These are phyloP conservation scores for Thuja plicata DNA, from an alignment of 83 land plant species.

Conservation along the genomic window DNA sequence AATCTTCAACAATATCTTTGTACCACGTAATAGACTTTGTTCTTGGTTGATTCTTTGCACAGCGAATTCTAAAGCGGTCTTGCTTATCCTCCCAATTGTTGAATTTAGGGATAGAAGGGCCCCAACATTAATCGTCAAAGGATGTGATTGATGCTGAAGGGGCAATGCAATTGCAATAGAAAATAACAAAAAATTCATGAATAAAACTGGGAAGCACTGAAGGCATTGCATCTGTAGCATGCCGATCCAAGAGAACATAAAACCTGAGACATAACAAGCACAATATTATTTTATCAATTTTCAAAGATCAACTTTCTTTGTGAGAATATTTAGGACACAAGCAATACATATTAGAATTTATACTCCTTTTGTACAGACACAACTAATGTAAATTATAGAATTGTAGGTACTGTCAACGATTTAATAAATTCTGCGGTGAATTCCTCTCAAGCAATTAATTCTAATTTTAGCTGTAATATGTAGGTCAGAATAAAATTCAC, in stretches of 20 bases:
- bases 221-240: conserved; percentile 1
- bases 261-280: background rate
- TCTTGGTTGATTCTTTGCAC: conserved; percentile 2
- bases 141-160: background rate
- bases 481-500: background rate
- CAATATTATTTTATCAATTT: background rate
- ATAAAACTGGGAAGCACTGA: background rate
- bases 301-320: background rate
- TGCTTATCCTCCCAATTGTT: background rate
- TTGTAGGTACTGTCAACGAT: background rate
- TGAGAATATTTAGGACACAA: background rate
- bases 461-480: background rate
- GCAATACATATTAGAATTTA: background rate
- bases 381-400: background rate
- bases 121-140: conserved; percentile 1
- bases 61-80: conserved; percentile 3
- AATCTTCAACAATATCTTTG: background rate
- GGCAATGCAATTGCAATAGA: background rate
- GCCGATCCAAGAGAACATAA: background rate
- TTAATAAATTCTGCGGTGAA: background rate
- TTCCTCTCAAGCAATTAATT: background rate
- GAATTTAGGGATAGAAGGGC: background rate
- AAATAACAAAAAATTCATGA: background rate
- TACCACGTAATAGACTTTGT: background rate
- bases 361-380: background rate